Evolutionary conservation across 2,329 filamentous ascomycete species (phyloP).

Genomic region (Byssoonygena ceratinophila): DNA sequence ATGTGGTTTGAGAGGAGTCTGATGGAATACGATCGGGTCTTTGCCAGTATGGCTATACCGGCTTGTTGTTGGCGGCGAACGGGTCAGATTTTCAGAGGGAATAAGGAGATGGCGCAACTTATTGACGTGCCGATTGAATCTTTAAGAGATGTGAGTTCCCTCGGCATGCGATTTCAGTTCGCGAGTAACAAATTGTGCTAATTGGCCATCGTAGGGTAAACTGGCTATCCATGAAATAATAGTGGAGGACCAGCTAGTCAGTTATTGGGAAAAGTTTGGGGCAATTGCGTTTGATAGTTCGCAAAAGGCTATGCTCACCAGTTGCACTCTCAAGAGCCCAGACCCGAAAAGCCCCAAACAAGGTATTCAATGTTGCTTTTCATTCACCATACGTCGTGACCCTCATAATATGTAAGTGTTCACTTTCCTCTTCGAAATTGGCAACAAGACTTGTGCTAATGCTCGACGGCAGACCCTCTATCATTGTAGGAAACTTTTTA

Average conservation of each 20-base stretch:
- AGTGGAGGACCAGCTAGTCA: conserved; percentile 85
- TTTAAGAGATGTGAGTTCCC: conserved; percentile 66
- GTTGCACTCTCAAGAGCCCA: conserved; percentile 79
- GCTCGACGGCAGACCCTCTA: conserved; percentile 55
- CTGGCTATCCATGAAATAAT: conserved; percentile 92
- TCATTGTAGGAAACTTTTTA: conserved; percentile 95
- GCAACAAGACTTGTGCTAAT: conserved; percentile 25
- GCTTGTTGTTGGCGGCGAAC: conserved; percentile 96
- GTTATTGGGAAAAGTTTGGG: conserved; percentile 98
- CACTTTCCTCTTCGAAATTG: background rate
- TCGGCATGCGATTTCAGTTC: background rate
- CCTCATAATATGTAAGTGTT: conserved; percentile 82
- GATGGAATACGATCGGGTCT: conserved; percentile 97
- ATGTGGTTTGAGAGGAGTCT: conserved; percentile 98
- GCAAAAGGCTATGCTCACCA: conserved; percentile 91
- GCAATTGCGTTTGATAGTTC: conserved; percentile 90
- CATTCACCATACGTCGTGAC: conserved; percentile 89
- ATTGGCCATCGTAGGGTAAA: conserved; percentile 56
- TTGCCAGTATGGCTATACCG: conserved; percentile 96
- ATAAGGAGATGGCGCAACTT: conserved; percentile 97
- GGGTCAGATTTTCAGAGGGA: conserved; percentile 92
- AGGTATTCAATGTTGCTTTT: conserved; percentile 88
- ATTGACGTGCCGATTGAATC: conserved; percentile 87
- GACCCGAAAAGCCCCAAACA: conserved; percentile 57
- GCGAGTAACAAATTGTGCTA: background rate